Base-by-base conservation (phyloP, 2,329 filamentous ascomycete species). In the Clonostachys byssicola region DNA sequence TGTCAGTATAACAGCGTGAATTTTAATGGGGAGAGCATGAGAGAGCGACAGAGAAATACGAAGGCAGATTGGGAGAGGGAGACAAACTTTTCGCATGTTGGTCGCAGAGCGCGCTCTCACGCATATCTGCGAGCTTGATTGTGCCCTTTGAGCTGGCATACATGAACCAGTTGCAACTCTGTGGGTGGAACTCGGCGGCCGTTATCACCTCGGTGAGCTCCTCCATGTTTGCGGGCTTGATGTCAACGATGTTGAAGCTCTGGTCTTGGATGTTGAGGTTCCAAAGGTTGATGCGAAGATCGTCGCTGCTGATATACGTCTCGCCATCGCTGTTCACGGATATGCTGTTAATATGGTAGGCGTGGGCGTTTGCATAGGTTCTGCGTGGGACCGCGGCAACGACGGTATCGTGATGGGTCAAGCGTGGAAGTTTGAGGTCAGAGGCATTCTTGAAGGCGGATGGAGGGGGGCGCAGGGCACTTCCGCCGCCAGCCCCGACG, bases 101-200 rank as follows among this genome's bases (percentile, higher is more conserved):
- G 63, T 99, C 94, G 63, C 94, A 99, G 45, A 99, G 75, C 33
- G 94, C 94, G 62, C 91, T 95, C 75, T 96, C 88, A 60, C 94
- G 85, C 94, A 99, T 99, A 62, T 99, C 94, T 43, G 94, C 94
- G 59, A 99, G 78, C 73, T 99, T 99, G 73, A 99, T 97, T 35
- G 94, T 97, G 51, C 94, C 94, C 71, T 99, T 99, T 50, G 92
- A 96, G 69, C 92, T 97, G 58, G 94, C 94, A 67, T 97, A 99
- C 92, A 99, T 99, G 74, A 99, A 97, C 91, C 90, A 96, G 71
- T 99, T 97, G 79, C 94, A 99, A 75, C 92, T 96, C 61, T 86
- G 77, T 6, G 94, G 94, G 64, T 99, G 94, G 62, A 99, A 99
- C 64, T 99, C 94, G 46, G 94, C 94, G 40, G 94, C 94, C 12